These are phyloP conservation scores for Aspergillus versicolor DNA, from an alignment of 2,329 filamentous ascomycete genomes.

Conservation along the genomic window DNA sequence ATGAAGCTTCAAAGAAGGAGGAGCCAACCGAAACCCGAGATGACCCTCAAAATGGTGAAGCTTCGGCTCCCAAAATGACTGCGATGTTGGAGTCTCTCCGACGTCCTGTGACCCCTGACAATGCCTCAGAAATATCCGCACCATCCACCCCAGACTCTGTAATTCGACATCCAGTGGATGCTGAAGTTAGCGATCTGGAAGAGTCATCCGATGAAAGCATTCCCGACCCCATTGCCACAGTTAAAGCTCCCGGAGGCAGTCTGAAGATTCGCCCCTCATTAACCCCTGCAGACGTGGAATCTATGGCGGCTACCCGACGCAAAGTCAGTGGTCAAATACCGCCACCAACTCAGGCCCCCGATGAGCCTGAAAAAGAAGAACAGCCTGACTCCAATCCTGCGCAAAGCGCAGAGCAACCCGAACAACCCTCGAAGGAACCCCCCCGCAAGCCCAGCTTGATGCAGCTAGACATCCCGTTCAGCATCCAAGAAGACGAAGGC, in stretches of 20 bases:
- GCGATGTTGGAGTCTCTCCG: slow-evolving; percentile 39
- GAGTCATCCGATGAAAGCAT: slow-evolving; percentile 56
- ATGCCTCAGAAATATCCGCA: slow-evolving; percentile 60
- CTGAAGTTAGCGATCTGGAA: slow-evolving; percentile 39
- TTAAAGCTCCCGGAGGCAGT: slow-evolving; percentile 81
- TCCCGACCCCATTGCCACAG: slow-evolving; percentile 80
- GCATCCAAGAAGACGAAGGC: slow-evolving; percentile 61
- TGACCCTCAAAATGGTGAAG: slow-evolving; percentile 45
- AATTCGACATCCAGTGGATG: slow-evolving; percentile 70
- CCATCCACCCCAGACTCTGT: slow-evolving; percentile 84
- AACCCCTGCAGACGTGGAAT: slow-evolving; percentile 76
- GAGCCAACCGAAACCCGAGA: slow-evolving; percentile 15
- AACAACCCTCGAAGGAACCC: not conserved
- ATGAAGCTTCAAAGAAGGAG: slow-evolving; percentile 40
- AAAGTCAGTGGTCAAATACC: slow-evolving; percentile 74
- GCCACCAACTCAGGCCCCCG: slow-evolving; percentile 30
- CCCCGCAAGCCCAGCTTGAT: slow-evolving; percentile 72
- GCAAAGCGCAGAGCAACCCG: slow-evolving; percentile 28
- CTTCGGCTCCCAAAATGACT: slow-evolving; percentile 43
- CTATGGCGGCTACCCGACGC: slow-evolving; percentile 83
- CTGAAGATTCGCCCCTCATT: slow-evolving; percentile 87
- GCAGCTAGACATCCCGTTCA: slow-evolving; percentile 77
- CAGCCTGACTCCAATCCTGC: not conserved
- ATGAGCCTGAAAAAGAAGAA: slow-evolving; percentile 16
- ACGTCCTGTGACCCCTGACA: slow-evolving; percentile 48